Conservation (phyloP, 108 stramenopile species). For the Skeletonema costatum region DNA sequence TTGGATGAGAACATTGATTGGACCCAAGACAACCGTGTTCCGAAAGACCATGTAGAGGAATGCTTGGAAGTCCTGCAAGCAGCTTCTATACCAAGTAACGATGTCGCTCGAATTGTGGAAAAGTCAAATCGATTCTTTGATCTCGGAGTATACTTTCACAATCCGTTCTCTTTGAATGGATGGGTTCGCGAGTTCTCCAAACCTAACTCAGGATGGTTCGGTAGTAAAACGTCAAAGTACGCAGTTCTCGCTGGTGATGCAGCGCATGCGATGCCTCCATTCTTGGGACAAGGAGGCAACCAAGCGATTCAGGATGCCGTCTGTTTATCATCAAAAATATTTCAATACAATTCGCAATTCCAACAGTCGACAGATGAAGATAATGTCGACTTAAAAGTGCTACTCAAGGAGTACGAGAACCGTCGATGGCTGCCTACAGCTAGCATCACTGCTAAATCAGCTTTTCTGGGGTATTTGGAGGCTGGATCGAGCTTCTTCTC, state of each 20-base stretch:
- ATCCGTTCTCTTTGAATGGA: slow-evolving; percentile 69
- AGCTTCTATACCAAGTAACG: slow-evolving; percentile 48
- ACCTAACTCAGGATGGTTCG: slow-evolving; percentile 6
- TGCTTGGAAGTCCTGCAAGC: slow-evolving; percentile 19
- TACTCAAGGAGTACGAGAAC: slow-evolving; percentile 68
- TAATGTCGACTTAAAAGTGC: slow-evolving; percentile 26
- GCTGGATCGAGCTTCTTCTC: slow-evolving; percentile 57
- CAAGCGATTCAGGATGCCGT: slow-evolving; percentile 94
- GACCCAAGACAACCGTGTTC: slow-evolving; percentile 55
- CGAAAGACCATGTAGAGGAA: slow-evolving; percentile 33
- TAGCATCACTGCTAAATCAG: slow-evolving; percentile 73
- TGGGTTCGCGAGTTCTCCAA: slow-evolving; percentile 62
- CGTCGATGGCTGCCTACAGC: slow-evolving; percentile 75
- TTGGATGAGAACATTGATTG: slow-evolving; percentile 72
- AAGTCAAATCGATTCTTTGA: slow-evolving; percentile 71
- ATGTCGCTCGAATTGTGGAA: slow-evolving; percentile 44
- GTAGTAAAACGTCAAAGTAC: slow-evolving; percentile 20
- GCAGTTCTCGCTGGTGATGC: slow-evolving; percentile 87
- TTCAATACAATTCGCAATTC: slow-evolving; percentile 50
- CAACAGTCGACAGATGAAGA: not conserved
- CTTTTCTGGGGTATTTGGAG: slow-evolving; percentile 82
- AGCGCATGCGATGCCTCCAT: slow-evolving; percentile 96
- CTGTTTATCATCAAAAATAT: slow-evolving; percentile 48
- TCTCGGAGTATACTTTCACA: slow-evolving; percentile 85
- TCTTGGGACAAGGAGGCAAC: slow-evolving; percentile 96